Conservation (phyloP, 2,329 filamentous ascomycete species). For the Plenodomus biglobosus region DNA sequence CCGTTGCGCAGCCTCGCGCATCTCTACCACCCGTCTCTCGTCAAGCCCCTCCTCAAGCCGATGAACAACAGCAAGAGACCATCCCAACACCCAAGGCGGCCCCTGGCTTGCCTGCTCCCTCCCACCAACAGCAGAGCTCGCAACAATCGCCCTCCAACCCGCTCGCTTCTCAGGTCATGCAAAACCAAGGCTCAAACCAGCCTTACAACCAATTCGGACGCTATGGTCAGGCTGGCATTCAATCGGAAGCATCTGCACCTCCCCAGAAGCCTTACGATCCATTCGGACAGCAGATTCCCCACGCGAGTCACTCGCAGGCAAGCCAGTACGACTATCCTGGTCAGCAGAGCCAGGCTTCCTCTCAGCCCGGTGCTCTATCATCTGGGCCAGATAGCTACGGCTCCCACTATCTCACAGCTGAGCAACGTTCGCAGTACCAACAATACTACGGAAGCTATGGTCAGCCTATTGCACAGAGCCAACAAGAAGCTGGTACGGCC, state of each 20-base stretch:
- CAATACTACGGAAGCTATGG: slow-evolving; percentile 63
- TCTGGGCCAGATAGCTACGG: slow-evolving; percentile 79
- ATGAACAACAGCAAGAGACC: slow-evolving; percentile 44
- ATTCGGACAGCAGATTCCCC: slow-evolving; percentile 72
- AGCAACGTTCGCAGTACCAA: slow-evolving; percentile 70
- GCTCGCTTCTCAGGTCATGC: slow-evolving; percentile 58
- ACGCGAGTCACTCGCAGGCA: slow-evolving; percentile 40
- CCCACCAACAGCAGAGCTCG: slow-evolving; percentile 48
- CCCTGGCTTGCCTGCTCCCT: slow-evolving; percentile 55
- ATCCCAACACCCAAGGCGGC: slow-evolving; percentile 60
- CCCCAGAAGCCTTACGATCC: slow-evolving; percentile 84
- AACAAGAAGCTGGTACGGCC: slow-evolving; percentile 68
- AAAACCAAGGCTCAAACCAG: slow-evolving; percentile 51
- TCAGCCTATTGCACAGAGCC: slow-evolving; percentile 56
- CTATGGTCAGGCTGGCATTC: slow-evolving; percentile 64
- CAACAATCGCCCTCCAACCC: slow-evolving; percentile 50
- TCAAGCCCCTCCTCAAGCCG: slow-evolving; percentile 46
- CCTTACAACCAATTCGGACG: slow-evolving; percentile 67
- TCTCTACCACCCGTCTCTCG: slow-evolving; percentile 74
- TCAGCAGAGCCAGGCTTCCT: slow-evolving; percentile 58
- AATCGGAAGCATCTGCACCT: slow-evolving; percentile 61
- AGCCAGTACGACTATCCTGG: slow-evolving; percentile 53
- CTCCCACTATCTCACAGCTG: slow-evolving; percentile 76
- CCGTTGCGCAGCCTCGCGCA: slow-evolving; percentile 79
- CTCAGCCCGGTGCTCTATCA: slow-evolving; percentile 67